Evolutionary conservation across 345 rosid genomes (phyloP).

Genomic region (Citrus hindsii): DNA sequence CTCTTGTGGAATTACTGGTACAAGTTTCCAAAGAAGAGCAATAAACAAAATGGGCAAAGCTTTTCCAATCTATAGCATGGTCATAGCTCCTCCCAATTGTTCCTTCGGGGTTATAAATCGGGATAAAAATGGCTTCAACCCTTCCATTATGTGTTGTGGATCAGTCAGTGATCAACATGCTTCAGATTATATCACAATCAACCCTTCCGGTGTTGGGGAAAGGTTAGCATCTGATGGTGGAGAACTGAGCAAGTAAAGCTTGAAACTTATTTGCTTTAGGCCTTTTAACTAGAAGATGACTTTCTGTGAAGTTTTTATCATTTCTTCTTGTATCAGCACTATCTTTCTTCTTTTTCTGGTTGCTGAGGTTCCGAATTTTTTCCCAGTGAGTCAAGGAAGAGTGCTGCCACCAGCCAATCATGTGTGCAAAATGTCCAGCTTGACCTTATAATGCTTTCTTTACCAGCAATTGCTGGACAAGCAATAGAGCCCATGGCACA

Average conservation of each 20-base stretch:
- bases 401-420: neutral
- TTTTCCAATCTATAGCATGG: neutral
- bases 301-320: neutral
- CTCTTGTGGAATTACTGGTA: slow-evolving; percentile 5
- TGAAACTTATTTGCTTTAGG: slow-evolving; percentile 11
- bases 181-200: slow-evolving; percentile 14
- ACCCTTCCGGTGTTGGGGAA: slow-evolving; percentile 4
- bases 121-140: neutral
- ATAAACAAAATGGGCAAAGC: slow-evolving; percentile 3
- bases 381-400: slow-evolving; percentile 2
- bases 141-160: slow-evolving; percentile 23
- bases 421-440: slow-evolving; percentile 12
- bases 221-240: slow-evolving; percentile 9
- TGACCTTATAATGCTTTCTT: slow-evolving; percentile 26
- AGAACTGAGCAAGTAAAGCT: slow-evolving; percentile 10
- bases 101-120: neutral
- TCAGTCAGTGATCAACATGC: slow-evolving; percentile 14
- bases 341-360: neutral
- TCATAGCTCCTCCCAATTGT: neutral
- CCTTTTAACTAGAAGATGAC: too few relatives aligned
- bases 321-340: neutral
- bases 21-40: slow-evolving; percentile 6
- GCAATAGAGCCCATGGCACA: slow-evolving; percentile 29
- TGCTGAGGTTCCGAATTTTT: neutral
- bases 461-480: slow-evolving; percentile 33